Base-by-base conservation (phyloP, 2,329 filamentous ascomycete genomes). In the Zasmidium cellare region DNA sequence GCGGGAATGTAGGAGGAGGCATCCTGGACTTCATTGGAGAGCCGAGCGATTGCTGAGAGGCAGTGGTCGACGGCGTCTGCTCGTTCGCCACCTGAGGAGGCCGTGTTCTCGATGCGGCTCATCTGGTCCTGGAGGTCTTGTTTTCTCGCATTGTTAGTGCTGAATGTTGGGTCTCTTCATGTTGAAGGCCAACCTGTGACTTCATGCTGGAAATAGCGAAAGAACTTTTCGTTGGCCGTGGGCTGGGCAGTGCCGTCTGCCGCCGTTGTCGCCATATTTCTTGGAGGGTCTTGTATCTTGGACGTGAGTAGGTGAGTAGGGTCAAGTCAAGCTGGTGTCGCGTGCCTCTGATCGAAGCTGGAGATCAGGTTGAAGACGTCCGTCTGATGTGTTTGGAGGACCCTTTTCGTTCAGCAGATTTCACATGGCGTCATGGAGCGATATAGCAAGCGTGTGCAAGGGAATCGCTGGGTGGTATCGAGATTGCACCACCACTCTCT, bases 11-110 rank as follows among this genome's bases (percentile, higher is more conserved):
- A 91, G 56, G 87, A 87, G 1, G 89, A 85, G 0, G 90, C 89
- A 75, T 97, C 92, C 65, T 90, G 88, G 41, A 97, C 90, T 67
- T 94, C 88, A 63, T 88, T 89, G 1, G 91, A 92, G 16, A 97
- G 82, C 57, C 86, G 84, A 25, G 90, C 87, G 67, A 97, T 94
- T 61, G 86, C 85, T 16, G 89, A 86, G 14, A 96, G 82, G 65
- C 92, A 88, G 68, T 90, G 84, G 65, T 96, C 92, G 48, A 89
- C 86, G 52, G 90, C 90, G 72, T 93, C 88, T 61, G 89, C 85
- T 46, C 91, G 88, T 74, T 94, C 91, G 60, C 89, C 88, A 48
- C 83, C 88, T 1, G 87, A 76, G 12, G 83, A 73, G 14, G 88
- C 81, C 20, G 86, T 80, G 50, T 84, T 81, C 20, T 82, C 79